These are phyloP conservation scores for Phyllosticta citriasiana DNA, from an alignment of 2,329 filamentous ascomycete genomes.

Conservation along the genomic window DNA sequence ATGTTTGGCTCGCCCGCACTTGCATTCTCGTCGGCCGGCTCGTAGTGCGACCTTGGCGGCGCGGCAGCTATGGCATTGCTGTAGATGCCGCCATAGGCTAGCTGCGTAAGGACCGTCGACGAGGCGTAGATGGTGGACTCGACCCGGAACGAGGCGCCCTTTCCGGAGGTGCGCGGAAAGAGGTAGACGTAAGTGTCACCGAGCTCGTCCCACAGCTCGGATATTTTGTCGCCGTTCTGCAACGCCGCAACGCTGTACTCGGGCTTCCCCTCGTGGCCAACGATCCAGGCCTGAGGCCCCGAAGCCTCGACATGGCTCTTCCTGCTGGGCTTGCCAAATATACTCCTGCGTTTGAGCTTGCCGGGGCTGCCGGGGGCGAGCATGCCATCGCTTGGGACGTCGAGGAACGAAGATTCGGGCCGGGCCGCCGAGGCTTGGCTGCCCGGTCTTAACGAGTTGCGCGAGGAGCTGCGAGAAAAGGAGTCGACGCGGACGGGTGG, in stretches of 20 bases:
- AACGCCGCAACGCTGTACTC: slow-evolving; percentile 45
- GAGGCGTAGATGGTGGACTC: slow-evolving; percentile 49
- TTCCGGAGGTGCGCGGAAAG: slow-evolving; percentile 46
- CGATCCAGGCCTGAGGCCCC: slow-evolving; percentile 45
- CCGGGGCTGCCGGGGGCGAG: slow-evolving; percentile 6
- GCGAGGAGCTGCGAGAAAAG: slow-evolving; percentile 5
- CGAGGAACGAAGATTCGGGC: slow-evolving; percentile 6
- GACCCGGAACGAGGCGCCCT: slow-evolving; percentile 51
- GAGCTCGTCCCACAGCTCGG: slow-evolving; percentile 52
- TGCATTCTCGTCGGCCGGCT: slow-evolving; percentile 19
- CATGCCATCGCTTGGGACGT: slow-evolving; percentile 6
- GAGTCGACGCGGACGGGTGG: slow-evolving; percentile 6
- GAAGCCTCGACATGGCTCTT: slow-evolving; percentile 15
- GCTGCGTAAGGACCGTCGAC: slow-evolving; percentile 44
- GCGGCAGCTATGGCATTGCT: slow-evolving; percentile 18
- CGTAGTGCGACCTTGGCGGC: slow-evolving; percentile 20
- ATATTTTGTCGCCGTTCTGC: slow-evolving; percentile 42
- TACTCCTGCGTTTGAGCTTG: slow-evolving; percentile 26
- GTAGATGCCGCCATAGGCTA: slow-evolving; percentile 46
- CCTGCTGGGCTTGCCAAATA: slow-evolving; percentile 21
- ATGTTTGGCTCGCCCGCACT: slow-evolving; percentile 12
- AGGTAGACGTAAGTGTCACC: slow-evolving; percentile 56
- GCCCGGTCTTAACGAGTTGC: slow-evolving; percentile 2
- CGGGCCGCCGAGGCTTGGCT: neutral
- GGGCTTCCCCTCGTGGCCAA: slow-evolving; percentile 46